Conservation (phyloP, 495 filamentous ascomycete species). For the Margaritispora aquatica region DNA sequence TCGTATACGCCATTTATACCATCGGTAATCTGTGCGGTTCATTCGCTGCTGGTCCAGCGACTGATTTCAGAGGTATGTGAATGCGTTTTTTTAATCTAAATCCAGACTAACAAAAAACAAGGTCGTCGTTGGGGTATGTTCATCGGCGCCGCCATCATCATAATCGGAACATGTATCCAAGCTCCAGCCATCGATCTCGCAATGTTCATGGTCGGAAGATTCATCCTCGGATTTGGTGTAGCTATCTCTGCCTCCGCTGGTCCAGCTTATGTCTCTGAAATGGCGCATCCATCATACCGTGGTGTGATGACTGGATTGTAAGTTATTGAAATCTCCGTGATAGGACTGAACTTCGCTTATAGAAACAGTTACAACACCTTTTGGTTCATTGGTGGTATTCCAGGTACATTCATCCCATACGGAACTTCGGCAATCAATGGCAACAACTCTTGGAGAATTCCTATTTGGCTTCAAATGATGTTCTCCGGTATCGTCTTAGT, state of each 20-base stretch:
- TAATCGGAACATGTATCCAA: constrained; percentile 48
- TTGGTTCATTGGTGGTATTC: constrained; percentile 23
- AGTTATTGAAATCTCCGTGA: too few species aligned
- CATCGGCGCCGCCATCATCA: constrained; percentile 43
- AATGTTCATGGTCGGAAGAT: constrained; percentile 49
- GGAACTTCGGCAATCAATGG: not conserved
- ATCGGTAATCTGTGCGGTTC: constrained; percentile 39
- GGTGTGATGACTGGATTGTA: constrained; percentile 48
- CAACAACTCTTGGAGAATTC: constrained; percentile 3
- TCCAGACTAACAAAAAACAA: constrained; percentile 26
- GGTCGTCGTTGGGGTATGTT: constrained; percentile 50
- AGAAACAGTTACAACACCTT: constrained; percentile 25
- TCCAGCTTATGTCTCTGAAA: constrained; percentile 46
- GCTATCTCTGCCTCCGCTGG: constrained; percentile 42
- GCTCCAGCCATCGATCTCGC: constrained; percentile 34
- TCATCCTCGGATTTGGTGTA: constrained; percentile 51
- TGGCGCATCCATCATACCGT: constrained; percentile 47
- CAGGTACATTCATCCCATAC: not conserved
- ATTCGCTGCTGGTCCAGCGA: constrained; percentile 21
- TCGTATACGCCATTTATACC: constrained; percentile 40
- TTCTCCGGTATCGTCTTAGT: not conserved
- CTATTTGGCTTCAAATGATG: not conserved
- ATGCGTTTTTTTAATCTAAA: not conserved
- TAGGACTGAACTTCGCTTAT: not conserved
- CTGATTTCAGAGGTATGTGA: not conserved